Percentiles rank a stretch among this genome's conserved stretches.
Conservation (phyloP, 208 protist species). For the Entamoeba histolytica region DNA sequence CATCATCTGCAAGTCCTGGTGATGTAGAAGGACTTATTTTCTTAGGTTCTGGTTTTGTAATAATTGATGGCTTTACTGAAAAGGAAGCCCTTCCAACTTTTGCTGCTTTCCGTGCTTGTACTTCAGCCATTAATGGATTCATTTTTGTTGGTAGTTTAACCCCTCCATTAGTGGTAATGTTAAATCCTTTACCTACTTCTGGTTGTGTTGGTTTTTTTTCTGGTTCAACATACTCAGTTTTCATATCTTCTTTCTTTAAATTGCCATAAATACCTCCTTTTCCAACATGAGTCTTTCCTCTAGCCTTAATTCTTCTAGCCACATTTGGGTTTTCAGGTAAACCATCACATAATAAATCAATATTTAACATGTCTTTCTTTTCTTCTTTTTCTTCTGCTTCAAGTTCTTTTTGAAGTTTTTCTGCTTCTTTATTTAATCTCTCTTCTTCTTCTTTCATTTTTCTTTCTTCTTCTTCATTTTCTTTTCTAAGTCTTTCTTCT, state of each 20-base stretch:
- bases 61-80: background rate
- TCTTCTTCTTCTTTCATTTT: background rate
- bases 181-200: background rate
- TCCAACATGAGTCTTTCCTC: background rate
- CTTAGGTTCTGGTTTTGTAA: background rate
- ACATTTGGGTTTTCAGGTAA: background rate
- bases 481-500: background rate
- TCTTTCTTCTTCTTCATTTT: background rate
- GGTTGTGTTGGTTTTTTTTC: background rate
- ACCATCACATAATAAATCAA: background rate
- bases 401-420: background rate
- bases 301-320: background rate
- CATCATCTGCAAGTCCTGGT: background rate
- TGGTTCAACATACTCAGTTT: background rate
- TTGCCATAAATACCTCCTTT: background rate
- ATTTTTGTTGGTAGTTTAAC: background rate
- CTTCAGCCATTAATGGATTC: background rate
- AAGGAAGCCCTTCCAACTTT: background rate
- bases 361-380: background rate
- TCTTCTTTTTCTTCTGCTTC: background rate
- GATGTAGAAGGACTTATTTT: background rate
- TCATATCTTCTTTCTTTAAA: background rate
- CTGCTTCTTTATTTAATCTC: background rate
- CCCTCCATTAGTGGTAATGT: background rate
- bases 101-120: background rate